These are phyloP conservation scores for Vigna mungo DNA, from an alignment of 306 rosid species.

Conservation along the genomic window DNA sequence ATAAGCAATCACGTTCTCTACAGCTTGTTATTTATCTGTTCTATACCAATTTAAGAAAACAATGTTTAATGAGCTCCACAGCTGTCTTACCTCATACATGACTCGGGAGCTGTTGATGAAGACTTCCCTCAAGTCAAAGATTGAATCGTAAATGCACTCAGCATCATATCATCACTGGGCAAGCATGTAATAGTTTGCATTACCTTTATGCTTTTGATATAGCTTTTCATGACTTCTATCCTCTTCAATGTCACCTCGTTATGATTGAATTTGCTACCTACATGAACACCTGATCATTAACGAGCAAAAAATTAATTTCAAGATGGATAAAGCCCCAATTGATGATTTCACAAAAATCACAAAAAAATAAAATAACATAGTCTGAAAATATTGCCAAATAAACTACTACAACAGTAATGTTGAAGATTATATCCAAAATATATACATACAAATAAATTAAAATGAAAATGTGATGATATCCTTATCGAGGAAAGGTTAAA, in stretches of 20 bases:
- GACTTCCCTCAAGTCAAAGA: slow-evolving; percentile 34
- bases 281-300: slow-evolving; percentile 34
- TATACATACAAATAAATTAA: neutral
- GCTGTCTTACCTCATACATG: slow-evolving; percentile 7
- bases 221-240: slow-evolving; percentile 38
- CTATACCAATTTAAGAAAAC: slow-evolving; percentile 36
- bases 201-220: slow-evolving; percentile 23
- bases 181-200: slow-evolving; percentile 25
- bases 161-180: slow-evolving; percentile 39
- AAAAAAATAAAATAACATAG: slow-evolving; percentile 9
- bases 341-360: slow-evolving; percentile 32
- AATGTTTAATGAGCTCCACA: slow-evolving; percentile 7
- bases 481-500: slow-evolving; percentile 24
- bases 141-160: slow-evolving; percentile 37
- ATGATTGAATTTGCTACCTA: slow-evolving; percentile 26
- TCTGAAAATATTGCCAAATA: slow-evolving; percentile 20
- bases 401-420: slow-evolving; percentile 10
- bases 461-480: neutral
- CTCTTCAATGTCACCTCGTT: slow-evolving; percentile 12
- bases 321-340: neutral
- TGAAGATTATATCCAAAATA: neutral
- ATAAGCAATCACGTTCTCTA: slow-evolving; percentile 23
- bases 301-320: slow-evolving; percentile 25
- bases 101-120: slow-evolving; percentile 12
- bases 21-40: slow-evolving; percentile 9